Conservation (phyloP, 371 early-diverging fungal genomes). For the Nematocida ironsii region DNA sequence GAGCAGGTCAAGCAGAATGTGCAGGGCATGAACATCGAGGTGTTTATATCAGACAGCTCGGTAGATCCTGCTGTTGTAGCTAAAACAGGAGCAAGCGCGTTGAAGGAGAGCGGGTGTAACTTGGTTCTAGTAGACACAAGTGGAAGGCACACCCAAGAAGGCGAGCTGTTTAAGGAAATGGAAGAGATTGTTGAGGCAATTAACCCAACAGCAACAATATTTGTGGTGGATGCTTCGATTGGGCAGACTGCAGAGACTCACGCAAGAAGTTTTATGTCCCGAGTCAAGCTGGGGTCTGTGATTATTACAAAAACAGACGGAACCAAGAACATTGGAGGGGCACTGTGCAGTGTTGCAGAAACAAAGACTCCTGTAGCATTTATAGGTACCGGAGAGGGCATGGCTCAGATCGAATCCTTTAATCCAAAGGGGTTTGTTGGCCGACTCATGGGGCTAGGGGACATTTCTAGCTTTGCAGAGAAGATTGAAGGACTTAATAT, state of each 20-base stretch:
- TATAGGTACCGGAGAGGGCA: constrained; percentile 95
- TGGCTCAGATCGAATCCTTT: constrained; percentile 90
- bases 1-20: constrained; percentile 99
- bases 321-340: constrained; percentile 97
- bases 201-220: constrained; percentile 84
- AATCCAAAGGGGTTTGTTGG: constrained; percentile 84
- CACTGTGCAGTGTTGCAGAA: constrained; percentile 95
- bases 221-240: constrained; percentile 98
- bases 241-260: constrained; percentile 96
- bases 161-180: constrained; percentile 95
- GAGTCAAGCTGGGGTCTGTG: constrained; percentile 91
- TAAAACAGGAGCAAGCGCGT: constrained; percentile 85
- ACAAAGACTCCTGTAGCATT: constrained; percentile 92
- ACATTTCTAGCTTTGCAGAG: constrained; percentile 84
- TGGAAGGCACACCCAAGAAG: constrained; percentile 95
- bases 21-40: constrained; percentile 90
- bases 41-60: constrained; percentile 86
- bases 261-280: constrained; percentile 87
- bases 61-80: constrained; percentile 91
- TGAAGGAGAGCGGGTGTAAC: constrained; percentile 89
- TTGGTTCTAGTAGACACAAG: constrained; percentile 97
- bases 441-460: constrained; percentile 93
- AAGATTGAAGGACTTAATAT: constrained; percentile 83
- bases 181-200: constrained; percentile 82
- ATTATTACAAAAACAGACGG: constrained; percentile 99